Evolutionary conservation across 2,329 filamentous ascomycete species (phyloP).

Genomic region (Atkinsonella texensis): DNA sequence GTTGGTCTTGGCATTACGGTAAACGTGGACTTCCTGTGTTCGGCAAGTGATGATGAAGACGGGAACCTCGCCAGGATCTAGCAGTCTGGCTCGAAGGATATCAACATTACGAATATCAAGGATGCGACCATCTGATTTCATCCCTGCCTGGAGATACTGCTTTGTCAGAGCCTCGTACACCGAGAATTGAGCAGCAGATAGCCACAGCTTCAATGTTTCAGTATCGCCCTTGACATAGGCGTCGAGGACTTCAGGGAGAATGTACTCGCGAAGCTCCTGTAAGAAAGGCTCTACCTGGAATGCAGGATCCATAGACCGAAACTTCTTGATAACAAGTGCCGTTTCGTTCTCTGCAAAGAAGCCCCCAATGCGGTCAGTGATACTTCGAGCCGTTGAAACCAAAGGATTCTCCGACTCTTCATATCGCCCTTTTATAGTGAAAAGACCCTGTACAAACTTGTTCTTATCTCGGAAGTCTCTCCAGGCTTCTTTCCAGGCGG

Average conservation of each 20-base stretch:
- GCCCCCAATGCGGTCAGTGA: constrained; percentile 82
- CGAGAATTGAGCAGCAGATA: constrained; percentile 89
- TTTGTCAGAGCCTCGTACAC: constrained; percentile 95
- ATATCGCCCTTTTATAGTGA: constrained; percentile 75
- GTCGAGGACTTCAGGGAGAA: constrained; percentile 90
- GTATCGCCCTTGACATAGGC: constrained; percentile 95
- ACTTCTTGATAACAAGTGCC: constrained; percentile 94
- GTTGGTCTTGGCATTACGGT: constrained; percentile 79
- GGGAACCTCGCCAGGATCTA: constrained; percentile 78
- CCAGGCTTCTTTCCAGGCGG: constrained; percentile 98
- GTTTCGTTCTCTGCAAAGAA: constrained; percentile 99
- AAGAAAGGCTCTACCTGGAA: constrained; percentile 95
- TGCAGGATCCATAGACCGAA: constrained; percentile 85
- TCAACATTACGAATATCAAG: constrained; percentile 93
- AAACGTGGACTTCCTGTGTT: constrained; percentile 96
- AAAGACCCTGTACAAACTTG: constrained; percentile 77
- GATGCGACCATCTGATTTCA: constrained; percentile 91
- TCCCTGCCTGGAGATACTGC: constrained; percentile 85
- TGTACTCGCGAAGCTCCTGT: constrained; percentile 93
- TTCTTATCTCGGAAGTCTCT: constrained; percentile 84
- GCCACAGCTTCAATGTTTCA: constrained; percentile 84
- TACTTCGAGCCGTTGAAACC: constrained; percentile 82
- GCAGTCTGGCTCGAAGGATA: constrained; percentile 65
- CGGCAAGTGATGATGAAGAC: constrained; percentile 96
- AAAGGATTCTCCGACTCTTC: constrained; percentile 96